phyloP scores from a whole-genome alignment of 495 filamentous ascomycete genomes.

The Astrothelium macrocarpum region DNA sequence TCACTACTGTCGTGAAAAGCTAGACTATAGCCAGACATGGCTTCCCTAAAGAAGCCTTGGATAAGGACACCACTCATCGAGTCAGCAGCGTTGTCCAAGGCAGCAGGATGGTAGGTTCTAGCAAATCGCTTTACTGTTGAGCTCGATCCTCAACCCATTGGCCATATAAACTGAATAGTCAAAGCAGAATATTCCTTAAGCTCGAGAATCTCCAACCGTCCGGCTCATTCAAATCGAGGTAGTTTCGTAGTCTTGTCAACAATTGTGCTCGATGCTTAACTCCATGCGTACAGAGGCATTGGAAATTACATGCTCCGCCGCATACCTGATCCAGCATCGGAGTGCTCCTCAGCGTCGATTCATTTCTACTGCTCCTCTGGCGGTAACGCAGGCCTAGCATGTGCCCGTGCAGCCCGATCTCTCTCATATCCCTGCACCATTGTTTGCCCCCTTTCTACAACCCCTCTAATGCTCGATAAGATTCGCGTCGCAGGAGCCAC shows the following conservation, averaged over 20 bases:
- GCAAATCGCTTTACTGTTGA: constrained; percentile 7
- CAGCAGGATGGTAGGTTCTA: constrained; percentile 57
- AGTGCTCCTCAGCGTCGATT: constrained; percentile 30
- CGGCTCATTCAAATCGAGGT: constrained; percentile 90
- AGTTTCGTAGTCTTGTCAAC: constrained; percentile 10
- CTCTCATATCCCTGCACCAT: constrained; percentile 72
- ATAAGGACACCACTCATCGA: constrained; percentile 63
- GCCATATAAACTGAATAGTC: constrained; percentile 26
- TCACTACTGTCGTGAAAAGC: too few species aligned
- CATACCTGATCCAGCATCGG: constrained; percentile 31
- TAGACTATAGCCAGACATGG: too few species aligned
- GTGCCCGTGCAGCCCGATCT: constrained; percentile 62
- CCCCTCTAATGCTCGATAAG: constrained; percentile 62
- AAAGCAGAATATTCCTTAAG: constrained; percentile 67
- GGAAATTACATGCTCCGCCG: constrained; percentile 67
- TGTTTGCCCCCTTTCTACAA: constrained; percentile 63
- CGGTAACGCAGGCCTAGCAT: constrained; percentile 88
- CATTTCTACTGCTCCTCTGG: constrained; percentile 87
- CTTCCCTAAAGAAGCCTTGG: constrained; percentile 43
- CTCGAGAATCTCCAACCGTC: constrained; percentile 88
- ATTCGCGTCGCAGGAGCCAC: constrained; percentile 57
- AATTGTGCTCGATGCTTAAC: neutral
- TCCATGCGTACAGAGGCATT: constrained; percentile 48
- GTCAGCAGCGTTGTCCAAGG: constrained; percentile 55
- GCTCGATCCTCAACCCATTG: neutral